phyloP scores from a whole-genome alignment of 139 green algal species.

The Spirogloea muscicola region DNA sequence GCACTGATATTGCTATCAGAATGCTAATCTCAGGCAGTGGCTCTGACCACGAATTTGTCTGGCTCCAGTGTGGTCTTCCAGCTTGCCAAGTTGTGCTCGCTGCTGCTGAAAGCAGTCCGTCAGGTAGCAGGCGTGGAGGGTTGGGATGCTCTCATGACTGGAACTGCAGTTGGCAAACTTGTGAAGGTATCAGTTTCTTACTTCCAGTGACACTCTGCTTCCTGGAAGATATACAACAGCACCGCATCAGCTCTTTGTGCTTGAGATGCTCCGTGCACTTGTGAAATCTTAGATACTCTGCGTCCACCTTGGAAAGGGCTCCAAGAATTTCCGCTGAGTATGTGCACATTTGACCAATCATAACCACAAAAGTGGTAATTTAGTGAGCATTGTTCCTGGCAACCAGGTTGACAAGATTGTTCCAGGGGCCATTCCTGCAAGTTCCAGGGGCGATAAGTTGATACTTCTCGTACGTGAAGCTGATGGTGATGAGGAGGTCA shows the following conservation, averaged over 20 bases:
- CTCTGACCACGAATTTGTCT: not conserved
- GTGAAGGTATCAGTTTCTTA: conserved; percentile 51
- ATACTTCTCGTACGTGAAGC: conserved; percentile 58
- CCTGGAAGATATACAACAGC: not conserved
- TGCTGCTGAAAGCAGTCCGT: conserved; percentile 57
- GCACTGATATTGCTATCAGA: no score
- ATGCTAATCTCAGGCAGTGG: no score
- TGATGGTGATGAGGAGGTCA: conserved; percentile 91
- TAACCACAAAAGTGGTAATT: not conserved
- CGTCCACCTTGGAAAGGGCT: not conserved
- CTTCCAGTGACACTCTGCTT: no score
- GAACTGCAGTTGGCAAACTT: conserved; percentile 62
- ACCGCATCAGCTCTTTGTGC: not conserved
- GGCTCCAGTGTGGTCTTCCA: conserved; percentile 82
- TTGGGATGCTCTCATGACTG: conserved; percentile 85
- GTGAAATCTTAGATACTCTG: not conserved
- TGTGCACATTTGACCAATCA: no score
- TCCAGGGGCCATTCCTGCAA: not conserved
- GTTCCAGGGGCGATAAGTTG: not conserved
- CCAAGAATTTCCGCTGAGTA: not conserved
- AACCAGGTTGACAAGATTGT: conserved; percentile 28
- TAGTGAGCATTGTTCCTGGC: conserved; percentile 23
- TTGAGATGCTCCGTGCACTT: not conserved
- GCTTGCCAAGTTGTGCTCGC: conserved; percentile 60
- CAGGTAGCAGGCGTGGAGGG: conserved; percentile 48